phyloP scores from a whole-genome alignment of 768 basidiomycete genomes.

The Collybia sordida region DNA sequence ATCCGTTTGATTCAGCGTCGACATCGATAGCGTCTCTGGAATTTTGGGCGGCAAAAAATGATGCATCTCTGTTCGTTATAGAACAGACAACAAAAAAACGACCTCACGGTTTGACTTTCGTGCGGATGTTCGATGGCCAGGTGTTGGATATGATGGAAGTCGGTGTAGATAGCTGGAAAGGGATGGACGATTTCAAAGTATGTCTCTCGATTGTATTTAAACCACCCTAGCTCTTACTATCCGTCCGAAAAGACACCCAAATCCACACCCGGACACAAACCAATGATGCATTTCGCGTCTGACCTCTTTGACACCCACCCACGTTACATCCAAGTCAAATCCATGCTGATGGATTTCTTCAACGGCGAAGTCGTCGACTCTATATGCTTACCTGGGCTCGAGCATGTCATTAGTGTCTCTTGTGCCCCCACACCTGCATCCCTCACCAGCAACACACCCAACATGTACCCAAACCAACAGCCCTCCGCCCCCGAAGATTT shows the following conservation, averaged over 20 bases:
- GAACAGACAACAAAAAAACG: conserved; percentile 95
- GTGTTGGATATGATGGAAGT: conserved; percentile 96
- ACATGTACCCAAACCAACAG: conserved; percentile 19
- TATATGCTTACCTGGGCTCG: conserved; percentile 80
- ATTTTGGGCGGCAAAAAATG: conserved; percentile 94
- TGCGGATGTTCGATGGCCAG: conserved; percentile 80
- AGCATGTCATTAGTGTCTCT: conserved; percentile 84
- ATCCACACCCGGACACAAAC: conserved; percentile 86
- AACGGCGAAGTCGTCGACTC: conserved; percentile 83
- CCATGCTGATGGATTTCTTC: conserved; percentile 87
- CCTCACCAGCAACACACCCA: conserved; percentile 42
- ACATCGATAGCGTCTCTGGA: conserved; percentile 62
- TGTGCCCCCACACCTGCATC: conserved; percentile 63
- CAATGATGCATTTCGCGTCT: conserved; percentile 94
- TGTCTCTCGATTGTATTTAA: conserved; percentile 19
- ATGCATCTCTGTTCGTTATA: conserved; percentile 86
- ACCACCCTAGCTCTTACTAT: not conserved
- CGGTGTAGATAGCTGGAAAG: conserved; percentile 77
- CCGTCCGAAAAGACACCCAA: conserved; percentile 74
- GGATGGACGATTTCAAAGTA: conserved; percentile 86
- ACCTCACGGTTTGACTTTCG: conserved; percentile 83
- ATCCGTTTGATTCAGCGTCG: conserved; percentile 83
- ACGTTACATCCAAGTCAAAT: conserved; percentile 89
- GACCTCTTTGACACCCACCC: conserved; percentile 95
- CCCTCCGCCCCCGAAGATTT: conserved; percentile 35